Percentiles rank a stretch among this genome's conserved stretches.
phyloP scores from a whole-genome alignment of 805 yeast species.

The Clavispora phyllophila region DNA sequence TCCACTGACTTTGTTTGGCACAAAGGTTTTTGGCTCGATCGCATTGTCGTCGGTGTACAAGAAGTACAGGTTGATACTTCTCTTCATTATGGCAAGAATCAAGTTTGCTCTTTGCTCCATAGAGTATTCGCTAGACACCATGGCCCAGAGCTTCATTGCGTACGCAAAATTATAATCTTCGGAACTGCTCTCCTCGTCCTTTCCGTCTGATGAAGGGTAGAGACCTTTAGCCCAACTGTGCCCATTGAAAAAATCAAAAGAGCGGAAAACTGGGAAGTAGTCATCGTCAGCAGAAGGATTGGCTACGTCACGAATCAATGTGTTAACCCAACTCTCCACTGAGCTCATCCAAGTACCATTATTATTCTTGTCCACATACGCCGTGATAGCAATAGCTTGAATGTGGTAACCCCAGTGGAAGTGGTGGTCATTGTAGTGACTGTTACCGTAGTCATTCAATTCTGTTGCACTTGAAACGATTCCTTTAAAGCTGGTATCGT shows the following conservation, averaged over 20 bases:
- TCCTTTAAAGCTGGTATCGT: conserved; percentile 54
- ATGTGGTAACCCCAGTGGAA: conserved; percentile 83
- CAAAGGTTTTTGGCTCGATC: conserved; percentile 51
- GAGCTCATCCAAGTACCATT: conserved; percentile 50
- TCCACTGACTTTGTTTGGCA: conserved; percentile 65
- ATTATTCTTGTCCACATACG: conserved; percentile 56
- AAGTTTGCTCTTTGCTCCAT: conserved; percentile 54
- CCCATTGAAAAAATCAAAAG: conserved; percentile 69
- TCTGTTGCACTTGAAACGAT: conserved; percentile 44
- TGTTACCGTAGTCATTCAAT: conserved; percentile 55
- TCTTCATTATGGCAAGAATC: conserved; percentile 50
- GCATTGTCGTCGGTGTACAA: conserved; percentile 48
- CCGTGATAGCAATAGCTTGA: conserved; percentile 78
- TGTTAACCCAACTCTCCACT: conserved; percentile 54
- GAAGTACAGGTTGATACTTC: conserved; percentile 56
- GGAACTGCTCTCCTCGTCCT: conserved; percentile 65
- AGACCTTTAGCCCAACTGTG: conserved; percentile 76
- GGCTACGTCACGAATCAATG: conserved; percentile 61
- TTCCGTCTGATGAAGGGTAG: conserved; percentile 58
- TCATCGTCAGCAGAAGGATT: conserved; percentile 51
- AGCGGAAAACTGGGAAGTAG: conserved; percentile 59
- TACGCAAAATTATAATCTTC: conserved; percentile 70
- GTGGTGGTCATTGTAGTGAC: conserved; percentile 81
- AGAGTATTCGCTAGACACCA: conserved; percentile 45
- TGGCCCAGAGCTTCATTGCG: conserved; percentile 68